A percentile compares a stretch with the other conserved stretches of the same genome.
phyloP scores from a whole-genome alignment of 495 filamentous ascomycete species.

The Penicillium arizonense region DNA sequence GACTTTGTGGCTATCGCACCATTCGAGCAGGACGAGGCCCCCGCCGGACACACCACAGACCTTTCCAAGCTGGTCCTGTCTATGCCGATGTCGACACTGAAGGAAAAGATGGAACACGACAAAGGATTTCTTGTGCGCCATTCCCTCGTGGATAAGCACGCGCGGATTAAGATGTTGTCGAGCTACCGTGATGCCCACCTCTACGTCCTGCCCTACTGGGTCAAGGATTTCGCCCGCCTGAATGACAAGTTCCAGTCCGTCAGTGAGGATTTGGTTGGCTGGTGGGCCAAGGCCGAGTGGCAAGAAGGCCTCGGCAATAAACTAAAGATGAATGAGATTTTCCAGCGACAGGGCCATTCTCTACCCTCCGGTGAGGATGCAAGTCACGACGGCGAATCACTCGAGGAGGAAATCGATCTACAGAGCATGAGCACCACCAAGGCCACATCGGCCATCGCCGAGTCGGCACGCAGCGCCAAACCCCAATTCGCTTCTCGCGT shows the following conservation, averaged over 20 bases:
- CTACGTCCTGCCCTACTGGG: conserved; percentile 91
- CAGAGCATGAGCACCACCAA: conserved; percentile 58
- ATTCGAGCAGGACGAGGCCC: conserved; percentile 48
- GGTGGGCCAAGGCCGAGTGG: conserved; percentile 94
- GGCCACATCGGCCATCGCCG: conserved; percentile 18
- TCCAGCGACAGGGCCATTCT: conserved; percentile 40
- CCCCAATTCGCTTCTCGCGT: conserved; percentile 43
- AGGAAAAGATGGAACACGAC: conserved; percentile 71
- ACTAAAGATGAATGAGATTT: conserved; percentile 66
- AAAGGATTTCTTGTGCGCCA: conserved; percentile 71
- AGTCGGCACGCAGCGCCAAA: conserved; percentile 7
- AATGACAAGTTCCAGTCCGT: conserved; percentile 83
- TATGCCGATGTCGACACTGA: conserved; percentile 80
- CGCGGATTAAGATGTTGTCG: conserved; percentile 71
- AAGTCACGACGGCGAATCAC: conserved; percentile 40
- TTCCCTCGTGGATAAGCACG: conserved; percentile 66
- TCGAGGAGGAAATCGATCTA: conserved; percentile 64
- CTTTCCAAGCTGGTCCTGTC: conserved; percentile 68
- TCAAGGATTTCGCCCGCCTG: conserved; percentile 71
- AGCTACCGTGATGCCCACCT: conserved; percentile 86
- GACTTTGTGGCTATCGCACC: conserved; percentile 81
- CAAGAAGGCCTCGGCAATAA: conserved; percentile 77
- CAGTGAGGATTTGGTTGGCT: conserved; percentile 88
- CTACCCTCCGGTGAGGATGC: conserved; percentile 26
- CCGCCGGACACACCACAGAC: conserved; percentile 44